These are phyloP conservation scores for Cairneyella variabilis DNA, from an alignment of 495 filamentous ascomycete genomes.

Conservation along the genomic window DNA sequence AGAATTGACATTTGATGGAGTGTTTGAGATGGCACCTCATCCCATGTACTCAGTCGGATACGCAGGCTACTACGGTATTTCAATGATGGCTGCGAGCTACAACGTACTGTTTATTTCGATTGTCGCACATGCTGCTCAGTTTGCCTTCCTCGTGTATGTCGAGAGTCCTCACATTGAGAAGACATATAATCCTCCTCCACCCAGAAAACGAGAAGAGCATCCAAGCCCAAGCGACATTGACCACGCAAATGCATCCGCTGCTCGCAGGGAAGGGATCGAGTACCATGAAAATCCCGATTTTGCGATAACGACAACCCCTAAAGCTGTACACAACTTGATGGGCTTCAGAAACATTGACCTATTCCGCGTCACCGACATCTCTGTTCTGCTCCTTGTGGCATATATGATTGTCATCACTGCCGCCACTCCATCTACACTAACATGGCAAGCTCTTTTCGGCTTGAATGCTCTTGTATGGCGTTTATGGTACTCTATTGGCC, in stretches of 20 bases:
- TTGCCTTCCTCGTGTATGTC: slow-evolving; percentile 82
- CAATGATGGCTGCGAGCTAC: slow-evolving; percentile 97
- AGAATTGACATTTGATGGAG: slow-evolving; percentile 95
- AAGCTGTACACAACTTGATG: slow-evolving; percentile 72
- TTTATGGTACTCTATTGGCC: slow-evolving; percentile 86
- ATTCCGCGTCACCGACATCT: slow-evolving; percentile 78
- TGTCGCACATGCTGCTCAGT: slow-evolving; percentile 89
- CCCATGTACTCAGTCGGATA: slow-evolving; percentile 99
- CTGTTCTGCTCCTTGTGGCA: slow-evolving; percentile 66
- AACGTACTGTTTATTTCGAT: slow-evolving; percentile 95
- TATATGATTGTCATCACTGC: slow-evolving; percentile 70
- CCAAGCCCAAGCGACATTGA: slow-evolving; percentile 37
- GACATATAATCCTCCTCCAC: slow-evolving; percentile 88
- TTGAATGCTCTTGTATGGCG: slow-evolving; percentile 77
- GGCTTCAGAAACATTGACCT: slow-evolving; percentile 82
- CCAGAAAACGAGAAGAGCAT: slow-evolving; percentile 51
- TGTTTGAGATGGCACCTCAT: slow-evolving; percentile 98
- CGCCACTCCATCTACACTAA: slow-evolving; percentile 71
- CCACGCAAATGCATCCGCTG: slow-evolving; percentile 31
- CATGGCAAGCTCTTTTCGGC: slow-evolving; percentile 75
- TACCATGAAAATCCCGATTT: slow-evolving; percentile 11
- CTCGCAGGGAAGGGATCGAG: slow-evolving; percentile 36
- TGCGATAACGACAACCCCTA: slow-evolving; percentile 38
- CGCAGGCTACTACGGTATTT: slow-evolving; percentile 96
- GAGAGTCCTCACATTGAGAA: slow-evolving; percentile 99